Evolutionary conservation across 2,329 filamentous ascomycete genomes (phyloP).

Genomic region (Amauroascus verrucosus): DNA sequence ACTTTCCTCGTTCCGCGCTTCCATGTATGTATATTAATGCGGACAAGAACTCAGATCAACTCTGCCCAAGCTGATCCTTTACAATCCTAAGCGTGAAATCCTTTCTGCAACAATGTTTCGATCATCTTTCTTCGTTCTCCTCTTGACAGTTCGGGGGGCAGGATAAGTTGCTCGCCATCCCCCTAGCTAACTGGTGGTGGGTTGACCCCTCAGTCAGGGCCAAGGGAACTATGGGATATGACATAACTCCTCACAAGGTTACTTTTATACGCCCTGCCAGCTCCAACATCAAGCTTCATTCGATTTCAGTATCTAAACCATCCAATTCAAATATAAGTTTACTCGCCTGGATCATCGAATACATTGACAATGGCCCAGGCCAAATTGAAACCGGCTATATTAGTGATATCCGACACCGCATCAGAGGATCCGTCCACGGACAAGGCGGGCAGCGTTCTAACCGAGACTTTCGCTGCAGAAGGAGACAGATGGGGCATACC

Average conservation of each 20-base stretch:
- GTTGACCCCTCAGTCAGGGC: too few species aligned
- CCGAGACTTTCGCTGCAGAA: conserved; percentile 56
- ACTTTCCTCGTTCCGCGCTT: not conserved
- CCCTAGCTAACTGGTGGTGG: too few species aligned
- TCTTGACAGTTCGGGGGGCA: too few species aligned
- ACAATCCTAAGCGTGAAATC: not conserved
- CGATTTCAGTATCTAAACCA: not conserved
- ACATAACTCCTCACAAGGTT: not conserved
- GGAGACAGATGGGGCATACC: conserved; percentile 60
- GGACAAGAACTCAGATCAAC: not conserved
- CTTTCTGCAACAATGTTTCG: too few species aligned
- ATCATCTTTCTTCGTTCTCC: too few species aligned
- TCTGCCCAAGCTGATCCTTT: not conserved
- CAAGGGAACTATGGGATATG: too few species aligned
- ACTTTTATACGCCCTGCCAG: not conserved
- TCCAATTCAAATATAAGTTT: not conserved
- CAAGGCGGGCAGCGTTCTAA: conserved; percentile 56
- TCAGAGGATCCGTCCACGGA: conserved; percentile 69
- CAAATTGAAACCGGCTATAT: conserved; percentile 59
- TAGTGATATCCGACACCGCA: conserved; percentile 87
- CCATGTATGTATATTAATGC: conserved; percentile 5
- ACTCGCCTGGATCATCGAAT: not conserved
- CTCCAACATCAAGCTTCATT: not conserved
- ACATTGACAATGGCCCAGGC: conserved; percentile 23
- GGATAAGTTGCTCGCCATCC: too few species aligned